Evolutionary conservation across 805 yeast genomes (phyloP).

Genomic region (Starmera amethionina): DNA sequence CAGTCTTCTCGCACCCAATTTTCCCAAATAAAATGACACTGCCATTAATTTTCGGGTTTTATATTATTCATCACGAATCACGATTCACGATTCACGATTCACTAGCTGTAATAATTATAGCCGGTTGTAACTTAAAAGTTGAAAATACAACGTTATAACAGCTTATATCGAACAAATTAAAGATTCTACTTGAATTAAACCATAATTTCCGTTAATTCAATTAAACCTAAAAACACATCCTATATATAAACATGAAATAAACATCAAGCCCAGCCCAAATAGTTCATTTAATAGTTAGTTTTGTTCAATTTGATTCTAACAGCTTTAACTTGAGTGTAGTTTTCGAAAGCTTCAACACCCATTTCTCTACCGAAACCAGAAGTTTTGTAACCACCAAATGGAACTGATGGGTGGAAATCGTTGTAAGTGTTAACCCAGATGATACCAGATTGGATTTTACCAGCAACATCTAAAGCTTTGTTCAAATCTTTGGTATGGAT

Average conservation of each 20-base stretch:
- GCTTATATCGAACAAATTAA: too few relatives aligned
- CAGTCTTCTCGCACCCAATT: too few relatives aligned
- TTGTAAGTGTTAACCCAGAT: conserved; percentile 61
- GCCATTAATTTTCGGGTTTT: too few relatives aligned
- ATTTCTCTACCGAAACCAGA: conserved; percentile 68
- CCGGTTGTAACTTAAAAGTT: too few relatives aligned
- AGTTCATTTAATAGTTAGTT: conserved; percentile 4
- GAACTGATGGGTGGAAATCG: conserved; percentile 57
- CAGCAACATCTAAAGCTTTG: conserved; percentile 45
- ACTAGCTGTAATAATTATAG: too few relatives aligned
- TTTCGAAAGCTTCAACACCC: conserved; percentile 58
- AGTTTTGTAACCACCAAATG: conserved; percentile 64
- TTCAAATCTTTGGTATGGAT: conserved; percentile 45
- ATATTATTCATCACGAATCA: too few relatives aligned
- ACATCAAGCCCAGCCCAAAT: neutral
- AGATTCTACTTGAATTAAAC: too few relatives aligned
- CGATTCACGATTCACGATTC: too few relatives aligned
- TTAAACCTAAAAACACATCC: too few relatives aligned
- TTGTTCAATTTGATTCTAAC: conserved; percentile 39
- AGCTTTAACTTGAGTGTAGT: conserved; percentile 57
- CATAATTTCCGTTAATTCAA: too few relatives aligned
- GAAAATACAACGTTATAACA: too few relatives aligned
- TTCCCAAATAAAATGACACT: too few relatives aligned
- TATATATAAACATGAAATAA: neutral
- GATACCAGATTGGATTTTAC: conserved; percentile 51